Base-by-base conservation (phyloP, 1,284 basidiomycete genomes). In the Ustilago sp. region DNA sequence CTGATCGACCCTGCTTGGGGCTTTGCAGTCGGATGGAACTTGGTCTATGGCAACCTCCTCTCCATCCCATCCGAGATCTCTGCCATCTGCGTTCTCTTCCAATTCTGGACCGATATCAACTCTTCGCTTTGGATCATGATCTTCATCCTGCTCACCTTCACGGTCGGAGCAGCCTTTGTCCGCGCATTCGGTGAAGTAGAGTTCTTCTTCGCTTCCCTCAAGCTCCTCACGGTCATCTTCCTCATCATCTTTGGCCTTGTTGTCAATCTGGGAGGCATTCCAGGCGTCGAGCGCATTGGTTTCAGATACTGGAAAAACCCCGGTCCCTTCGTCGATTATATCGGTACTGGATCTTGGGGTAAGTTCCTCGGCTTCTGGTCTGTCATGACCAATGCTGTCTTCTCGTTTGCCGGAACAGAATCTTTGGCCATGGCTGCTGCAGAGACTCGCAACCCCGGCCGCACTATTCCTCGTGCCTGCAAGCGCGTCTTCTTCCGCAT, bases 381-480 rank as follows among this genome's bases (percentile, higher is more conserved):
- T 32, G 74, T 83, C 1, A 77, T 86, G 48, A 78, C 80, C 39
- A 78, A 85, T 34, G 93, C 93, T 12, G 93, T 92, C 3, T 95
- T 94, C 88, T 92, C 91, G 17, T 94, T 91, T 87, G 92, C 47
- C 90, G 90, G 48, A 50, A 93, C 93, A n/a, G 94, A 95, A 86
- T 92, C 60, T 13, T 50, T 80, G 17, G 75, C 78, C 7, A 70
- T 78, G 66, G 78, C 79, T 7, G 80, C 79, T 12, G 77, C 79
- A 3, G 81, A 82, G 52, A 80, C 79, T 0, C 55, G 58, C 35
- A 80, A 81, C 38, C 81, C 81, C 2, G 41, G 73, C 13, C 68
- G 57, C 19, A 61, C 77, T 1, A 72, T 82, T 34, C 81, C 81
- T 5, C 55, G 61, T n/a, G 80, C 81, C 7, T 74, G 67, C 48